Evolutionary conservation across 495 filamentous ascomycete species (phyloP).

Genomic region (Penicillium pancosmium): DNA sequence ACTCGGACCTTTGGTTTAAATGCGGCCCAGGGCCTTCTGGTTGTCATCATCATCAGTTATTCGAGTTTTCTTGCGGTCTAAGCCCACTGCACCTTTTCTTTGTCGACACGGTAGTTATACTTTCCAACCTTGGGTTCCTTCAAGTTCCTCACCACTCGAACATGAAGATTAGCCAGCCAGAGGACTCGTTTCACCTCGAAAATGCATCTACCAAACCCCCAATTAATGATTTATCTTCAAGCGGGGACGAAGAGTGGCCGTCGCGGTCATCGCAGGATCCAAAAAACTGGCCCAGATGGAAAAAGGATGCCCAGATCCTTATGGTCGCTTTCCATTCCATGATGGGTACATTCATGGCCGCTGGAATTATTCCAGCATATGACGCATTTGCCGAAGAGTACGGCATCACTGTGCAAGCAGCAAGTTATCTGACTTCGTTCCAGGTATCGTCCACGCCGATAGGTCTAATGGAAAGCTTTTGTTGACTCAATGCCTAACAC

Average conservation of each 20-base stretch:
- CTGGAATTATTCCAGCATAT: constrained; percentile 37
- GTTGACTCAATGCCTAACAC: not conserved
- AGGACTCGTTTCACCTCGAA: constrained; percentile 25
- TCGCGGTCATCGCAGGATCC: constrained; percentile 23
- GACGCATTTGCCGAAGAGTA: constrained; percentile 32
- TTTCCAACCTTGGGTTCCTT: not conserved
- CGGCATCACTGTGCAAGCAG: constrained; percentile 26
- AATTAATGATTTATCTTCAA: not conserved
- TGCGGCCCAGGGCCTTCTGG: not conserved
- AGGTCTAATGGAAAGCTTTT: no score
- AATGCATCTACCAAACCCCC: constrained; percentile 9
- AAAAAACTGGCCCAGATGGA: constrained; percentile 32
- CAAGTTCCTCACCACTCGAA: not conserved
- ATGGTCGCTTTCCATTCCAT: constrained; percentile 43
- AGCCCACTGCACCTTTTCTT: not conserved
- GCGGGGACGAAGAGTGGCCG: constrained; percentile 1
- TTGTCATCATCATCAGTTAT: not conserved
- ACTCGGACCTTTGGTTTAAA: not conserved
- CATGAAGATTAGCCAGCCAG: constrained; percentile 12
- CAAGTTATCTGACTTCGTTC: constrained; percentile 35
- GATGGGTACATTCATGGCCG: constrained; percentile 38
- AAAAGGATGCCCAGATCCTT: constrained; percentile 37
- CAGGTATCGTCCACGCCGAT: constrained; percentile 20
- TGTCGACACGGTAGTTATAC: not conserved
- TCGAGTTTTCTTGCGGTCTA: not conserved